A percentile compares a stretch with the other conserved stretches of the same genome.
Evolutionary conservation across 2,329 filamentous ascomycete genomes (phyloP).

Genomic region (Cercospora beticola): DNA sequence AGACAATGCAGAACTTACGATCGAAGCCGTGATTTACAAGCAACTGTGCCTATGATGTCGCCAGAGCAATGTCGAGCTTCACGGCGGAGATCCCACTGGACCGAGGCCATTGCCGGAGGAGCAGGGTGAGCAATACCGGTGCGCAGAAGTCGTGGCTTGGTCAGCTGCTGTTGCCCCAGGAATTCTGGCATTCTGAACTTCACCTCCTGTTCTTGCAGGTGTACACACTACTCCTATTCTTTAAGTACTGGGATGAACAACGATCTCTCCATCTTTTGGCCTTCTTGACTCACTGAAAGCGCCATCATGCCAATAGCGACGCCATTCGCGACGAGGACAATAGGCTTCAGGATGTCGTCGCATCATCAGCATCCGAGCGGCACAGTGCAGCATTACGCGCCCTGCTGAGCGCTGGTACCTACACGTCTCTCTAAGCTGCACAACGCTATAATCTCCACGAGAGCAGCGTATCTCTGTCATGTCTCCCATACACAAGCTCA

Average conservation of each 20-base stretch:
- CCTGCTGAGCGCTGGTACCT: neutral
- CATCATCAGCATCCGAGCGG: neutral
- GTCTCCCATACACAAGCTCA: neutral
- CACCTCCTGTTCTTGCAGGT: neutral
- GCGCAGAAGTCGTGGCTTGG: neutral
- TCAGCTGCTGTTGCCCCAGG: neutral
- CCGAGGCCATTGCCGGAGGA: conserved; percentile 9
- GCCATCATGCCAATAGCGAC: no score
- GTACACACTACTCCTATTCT: no score
- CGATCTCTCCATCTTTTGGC: no score
- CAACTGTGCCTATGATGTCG: conserved; percentile 9
- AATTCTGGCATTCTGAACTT: neutral
- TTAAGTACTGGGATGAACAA: no score
- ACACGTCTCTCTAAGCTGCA: no score
- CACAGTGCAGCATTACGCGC: neutral
- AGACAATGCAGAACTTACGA: neutral
- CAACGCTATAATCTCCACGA: no score
- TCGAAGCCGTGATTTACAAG: neutral
- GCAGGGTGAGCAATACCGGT: neutral
- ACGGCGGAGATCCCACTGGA: conserved; percentile 8
- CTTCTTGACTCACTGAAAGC: no score
- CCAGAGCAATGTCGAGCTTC: conserved; percentile 10
- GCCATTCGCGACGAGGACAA: no score
- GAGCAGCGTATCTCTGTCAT: neutral
- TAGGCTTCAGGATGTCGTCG: neutral